These are phyloP conservation scores for Macrophomina phaseolina DNA, from an alignment of 2,329 filamentous ascomycete species.

Conservation along the genomic window DNA sequence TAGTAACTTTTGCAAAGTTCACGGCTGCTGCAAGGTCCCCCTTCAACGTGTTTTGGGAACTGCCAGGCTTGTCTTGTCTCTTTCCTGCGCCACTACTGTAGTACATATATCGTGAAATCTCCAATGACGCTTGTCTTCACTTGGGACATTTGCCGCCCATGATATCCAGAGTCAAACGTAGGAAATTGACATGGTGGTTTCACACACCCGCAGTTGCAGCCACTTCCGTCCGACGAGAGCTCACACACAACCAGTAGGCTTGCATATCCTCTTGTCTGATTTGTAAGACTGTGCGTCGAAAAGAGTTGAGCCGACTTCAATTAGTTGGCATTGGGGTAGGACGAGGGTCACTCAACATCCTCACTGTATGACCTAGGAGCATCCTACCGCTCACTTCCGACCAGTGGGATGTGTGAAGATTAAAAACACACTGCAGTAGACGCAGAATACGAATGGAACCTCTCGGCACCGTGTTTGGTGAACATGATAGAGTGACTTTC, in stretches of 20 bases:
- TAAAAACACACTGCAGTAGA: background rate
- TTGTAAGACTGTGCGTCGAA: background rate
- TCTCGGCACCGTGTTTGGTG: background rate
- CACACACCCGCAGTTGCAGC: background rate
- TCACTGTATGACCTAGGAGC: background rate
- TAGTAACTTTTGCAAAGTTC: no score
- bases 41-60: no score
- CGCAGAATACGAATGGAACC: background rate
- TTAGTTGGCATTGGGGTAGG: slow-evolving; percentile 1
- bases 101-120: no score
- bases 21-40: no score
- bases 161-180: background rate
- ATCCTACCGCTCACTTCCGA: background rate
- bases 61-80: no score
- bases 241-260: background rate
- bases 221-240: background rate
- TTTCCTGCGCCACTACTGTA: no score
- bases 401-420: no score
- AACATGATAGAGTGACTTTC: background rate
- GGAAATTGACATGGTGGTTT: background rate
- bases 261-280: background rate
- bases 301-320: background rate
- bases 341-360: background rate
- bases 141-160: no score
- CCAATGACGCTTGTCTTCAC: no score